These are phyloP conservation scores for Trichophyton simii DNA, from an alignment of 2,329 filamentous ascomycete genomes.

Conservation along the genomic window DNA sequence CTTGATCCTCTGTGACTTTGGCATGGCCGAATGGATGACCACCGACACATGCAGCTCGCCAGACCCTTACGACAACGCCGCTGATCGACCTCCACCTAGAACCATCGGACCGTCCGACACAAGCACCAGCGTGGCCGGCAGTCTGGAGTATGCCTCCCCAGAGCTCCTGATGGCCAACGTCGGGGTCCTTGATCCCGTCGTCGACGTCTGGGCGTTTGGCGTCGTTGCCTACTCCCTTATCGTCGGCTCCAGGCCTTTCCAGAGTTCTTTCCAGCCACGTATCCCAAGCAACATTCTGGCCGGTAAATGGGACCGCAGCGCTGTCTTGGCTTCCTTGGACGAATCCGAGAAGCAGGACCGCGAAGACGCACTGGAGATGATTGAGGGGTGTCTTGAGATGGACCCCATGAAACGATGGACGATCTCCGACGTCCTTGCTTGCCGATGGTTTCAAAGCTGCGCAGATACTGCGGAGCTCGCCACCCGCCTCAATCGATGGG, in stretches of 20 bases:
- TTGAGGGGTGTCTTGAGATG: constrained; percentile 48
- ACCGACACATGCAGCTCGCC: constrained; percentile 42
- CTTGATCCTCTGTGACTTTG: constrained; percentile 55
- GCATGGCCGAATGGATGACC: constrained; percentile 55
- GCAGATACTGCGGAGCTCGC: constrained; percentile 22
- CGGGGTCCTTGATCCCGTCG: constrained; percentile 38
- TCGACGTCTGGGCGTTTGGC: constrained; percentile 57
- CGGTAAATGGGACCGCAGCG: constrained; percentile 46
- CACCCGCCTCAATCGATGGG: constrained; percentile 25
- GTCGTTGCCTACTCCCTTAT: constrained; percentile 50
- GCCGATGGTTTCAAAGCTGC: constrained; percentile 42
- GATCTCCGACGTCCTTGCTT: constrained; percentile 43
- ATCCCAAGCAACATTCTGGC: constrained; percentile 47
- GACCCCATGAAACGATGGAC: constrained; percentile 44
- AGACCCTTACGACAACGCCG: constrained; percentile 37
- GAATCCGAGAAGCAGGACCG: constrained; percentile 23
- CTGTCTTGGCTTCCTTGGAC: constrained; percentile 33
- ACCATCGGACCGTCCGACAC: constrained; percentile 45
- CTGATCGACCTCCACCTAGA: constrained; percentile 36
- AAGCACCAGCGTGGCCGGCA: constrained; percentile 48
- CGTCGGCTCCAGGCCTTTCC: constrained; percentile 50
- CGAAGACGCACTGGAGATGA: constrained; percentile 42
- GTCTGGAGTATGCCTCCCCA: constrained; percentile 43
- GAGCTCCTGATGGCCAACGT: constrained; percentile 32
- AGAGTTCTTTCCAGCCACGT: constrained; percentile 46